phyloP scores from a whole-genome alignment of 768 basidiomycete species.

The Lactarius trivialis region DNA sequence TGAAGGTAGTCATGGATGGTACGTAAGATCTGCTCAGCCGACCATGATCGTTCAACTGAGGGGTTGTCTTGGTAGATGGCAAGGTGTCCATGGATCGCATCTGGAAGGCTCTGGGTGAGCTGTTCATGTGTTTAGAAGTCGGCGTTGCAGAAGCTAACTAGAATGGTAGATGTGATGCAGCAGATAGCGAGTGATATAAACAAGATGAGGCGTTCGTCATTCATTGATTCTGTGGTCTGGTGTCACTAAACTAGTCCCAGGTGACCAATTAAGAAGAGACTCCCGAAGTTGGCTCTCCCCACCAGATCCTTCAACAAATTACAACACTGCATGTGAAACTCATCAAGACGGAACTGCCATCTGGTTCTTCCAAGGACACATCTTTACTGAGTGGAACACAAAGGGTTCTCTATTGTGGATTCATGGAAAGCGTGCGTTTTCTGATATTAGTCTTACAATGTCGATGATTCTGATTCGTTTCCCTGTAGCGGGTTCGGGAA shows the following conservation, averaged over 20 bases:
- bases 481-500: slow-evolving; percentile 4
- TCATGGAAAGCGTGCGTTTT: slow-evolving; percentile 2
- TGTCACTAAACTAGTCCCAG: not conserved
- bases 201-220: not conserved
- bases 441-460: not conserved
- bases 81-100: no score
- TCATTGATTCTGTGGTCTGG: not conserved
- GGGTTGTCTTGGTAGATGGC: no score
- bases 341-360: not conserved
- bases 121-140: not conserved
- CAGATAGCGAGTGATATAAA: not conserved
- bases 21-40: no score
- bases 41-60: no score
- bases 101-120: not conserved
- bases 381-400: slow-evolving; percentile 1
- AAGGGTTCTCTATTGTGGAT: not conserved
- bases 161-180: not conserved
- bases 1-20: no score
- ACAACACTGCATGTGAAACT: not conserved
- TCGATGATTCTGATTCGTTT: not conserved
- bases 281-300: slow-evolving; percentile 7
- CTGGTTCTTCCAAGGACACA: not conserved
- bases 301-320: slow-evolving; percentile 1
- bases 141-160: not conserved
- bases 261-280: not conserved